Conservation (phyloP, 148 eudicot genomes). For the Selenicereus undatus region DNA sequence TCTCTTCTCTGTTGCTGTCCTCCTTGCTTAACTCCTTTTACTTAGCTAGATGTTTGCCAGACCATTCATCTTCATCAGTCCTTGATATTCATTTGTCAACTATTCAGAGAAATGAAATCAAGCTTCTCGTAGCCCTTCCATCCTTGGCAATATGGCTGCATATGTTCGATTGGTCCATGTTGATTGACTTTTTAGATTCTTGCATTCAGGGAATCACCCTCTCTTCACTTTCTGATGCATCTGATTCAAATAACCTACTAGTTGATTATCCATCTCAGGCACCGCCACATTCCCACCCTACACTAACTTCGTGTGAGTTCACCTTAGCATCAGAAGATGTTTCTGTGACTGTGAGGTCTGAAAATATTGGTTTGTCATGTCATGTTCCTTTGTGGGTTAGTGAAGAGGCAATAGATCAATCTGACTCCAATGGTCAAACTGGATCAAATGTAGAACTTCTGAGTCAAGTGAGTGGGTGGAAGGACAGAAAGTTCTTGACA, state of each 20-base stretch:
- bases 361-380: constrained; percentile 44
- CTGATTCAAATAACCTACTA: constrained; percentile 20
- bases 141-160: constrained; percentile 69
- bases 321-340: constrained; percentile 22
- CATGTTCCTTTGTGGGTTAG: constrained; percentile 57
- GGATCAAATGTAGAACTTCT: constrained; percentile 24
- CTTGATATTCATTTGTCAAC: constrained; percentile 44
- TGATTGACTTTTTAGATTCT: constrained; percentile 43
- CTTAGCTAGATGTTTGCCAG: constrained; percentile 51
- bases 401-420: constrained; percentile 33
- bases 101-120: constrained; percentile 32
- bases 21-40: constrained; percentile 41
- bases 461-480: constrained; percentile 26
- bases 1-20: constrained; percentile 46
- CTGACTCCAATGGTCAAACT: constrained; percentile 27
- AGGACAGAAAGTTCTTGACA: constrained; percentile 41
- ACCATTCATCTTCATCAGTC: constrained; percentile 42
- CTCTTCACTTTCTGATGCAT: constrained; percentile 16
- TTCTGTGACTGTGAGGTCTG: constrained; percentile 40
- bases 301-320: constrained; percentile 27
- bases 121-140: constrained; percentile 52
- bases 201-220: constrained; percentile 28
- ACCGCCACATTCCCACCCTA: constrained; percentile 21
- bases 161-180: constrained; percentile 56
- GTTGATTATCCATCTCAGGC: constrained; percentile 26